These are phyloP conservation scores for Annona cherimola DNA, from an alignment of 164 flowering plant species.

Conservation along the genomic window DNA sequence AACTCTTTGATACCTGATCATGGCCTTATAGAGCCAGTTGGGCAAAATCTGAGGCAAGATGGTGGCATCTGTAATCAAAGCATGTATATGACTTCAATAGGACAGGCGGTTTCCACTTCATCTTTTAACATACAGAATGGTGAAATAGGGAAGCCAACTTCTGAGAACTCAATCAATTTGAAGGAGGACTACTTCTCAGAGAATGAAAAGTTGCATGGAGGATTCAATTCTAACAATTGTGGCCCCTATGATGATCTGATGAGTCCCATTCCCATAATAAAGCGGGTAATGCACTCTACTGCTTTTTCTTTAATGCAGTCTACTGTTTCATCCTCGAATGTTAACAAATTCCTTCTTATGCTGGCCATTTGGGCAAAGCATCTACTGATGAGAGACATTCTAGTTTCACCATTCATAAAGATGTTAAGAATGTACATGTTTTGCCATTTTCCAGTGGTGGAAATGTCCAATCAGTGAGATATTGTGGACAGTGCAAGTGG, in stretches of 20 bases:
- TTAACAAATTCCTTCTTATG: background rate
- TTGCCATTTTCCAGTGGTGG: background rate
- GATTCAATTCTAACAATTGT: slow-evolving; percentile 22
- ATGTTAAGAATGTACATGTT: background rate
- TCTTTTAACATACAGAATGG: slow-evolving; percentile 26
- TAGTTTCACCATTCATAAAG: background rate
- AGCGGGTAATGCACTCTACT: slow-evolving; percentile 35
- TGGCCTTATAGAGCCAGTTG: slow-evolving; percentile 16
- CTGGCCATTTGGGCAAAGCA: background rate
- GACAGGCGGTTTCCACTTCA: slow-evolving; percentile 24
- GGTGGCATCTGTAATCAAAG: slow-evolving; percentile 15
- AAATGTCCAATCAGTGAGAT: background rate
- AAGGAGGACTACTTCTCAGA: slow-evolving; percentile 30
- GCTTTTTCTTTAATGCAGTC: background rate
- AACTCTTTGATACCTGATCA: slow-evolving; percentile 25
- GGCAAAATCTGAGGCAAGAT: slow-evolving; percentile 27
- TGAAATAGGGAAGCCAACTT: slow-evolving; percentile 21
- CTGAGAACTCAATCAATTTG: slow-evolving; percentile 22
- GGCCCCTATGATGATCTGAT: slow-evolving; percentile 61
- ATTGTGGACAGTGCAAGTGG: background rate
- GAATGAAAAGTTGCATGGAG: slow-evolving; percentile 31
- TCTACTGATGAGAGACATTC: background rate
- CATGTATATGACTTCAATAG: slow-evolving; percentile 20
- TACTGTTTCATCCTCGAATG: background rate
- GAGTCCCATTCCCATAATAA: slow-evolving; percentile 34